Evolutionary conservation across 2,329 filamentous ascomycete species (phyloP).

Genomic region (Xylaria sp.): DNA sequence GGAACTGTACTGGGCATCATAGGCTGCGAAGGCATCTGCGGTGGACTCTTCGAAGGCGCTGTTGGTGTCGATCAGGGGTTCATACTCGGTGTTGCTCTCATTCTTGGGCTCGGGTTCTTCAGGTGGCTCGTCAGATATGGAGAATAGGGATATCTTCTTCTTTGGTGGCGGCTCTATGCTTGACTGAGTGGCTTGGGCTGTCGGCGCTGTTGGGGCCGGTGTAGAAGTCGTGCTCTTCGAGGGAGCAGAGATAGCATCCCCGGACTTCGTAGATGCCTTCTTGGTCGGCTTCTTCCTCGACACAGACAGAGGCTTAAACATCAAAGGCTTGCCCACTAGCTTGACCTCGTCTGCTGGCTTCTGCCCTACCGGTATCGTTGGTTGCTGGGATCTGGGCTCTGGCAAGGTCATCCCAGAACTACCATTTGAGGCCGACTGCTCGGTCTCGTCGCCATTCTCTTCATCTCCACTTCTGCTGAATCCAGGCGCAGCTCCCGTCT

Average conservation of each 20-base stretch:
- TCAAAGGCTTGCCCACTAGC: conserved; percentile 77
- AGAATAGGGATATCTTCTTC: conserved; percentile 74
- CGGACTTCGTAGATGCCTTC: conserved; percentile 59
- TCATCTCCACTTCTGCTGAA: conserved; percentile 68
- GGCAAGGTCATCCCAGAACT: conserved; percentile 42
- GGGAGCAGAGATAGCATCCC: conserved; percentile 3
- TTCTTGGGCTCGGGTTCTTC: conserved; percentile 33
- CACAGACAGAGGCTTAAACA: conserved; percentile 90
- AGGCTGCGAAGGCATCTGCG: conserved; percentile 44
- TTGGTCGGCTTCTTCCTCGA: conserved; percentile 75
- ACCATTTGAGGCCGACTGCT: conserved; percentile 24
- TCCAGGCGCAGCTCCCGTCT: conserved; percentile 81
- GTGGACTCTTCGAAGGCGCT: conserved; percentile 22
- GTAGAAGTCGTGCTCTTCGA: conserved; percentile 10
- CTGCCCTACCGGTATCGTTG: conserved; percentile 60
- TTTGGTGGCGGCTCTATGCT: conserved; percentile 44
- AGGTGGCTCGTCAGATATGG: conserved; percentile 56
- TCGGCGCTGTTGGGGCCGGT: conserved; percentile 28
- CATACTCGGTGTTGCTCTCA: conserved; percentile 48
- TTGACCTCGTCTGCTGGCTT: conserved; percentile 69
- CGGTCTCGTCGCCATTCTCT: conserved; percentile 31
- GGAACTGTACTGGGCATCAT: conserved; percentile 39
- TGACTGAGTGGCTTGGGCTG: conserved; percentile 9
- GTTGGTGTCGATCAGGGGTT: conserved; percentile 55
- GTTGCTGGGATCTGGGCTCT: conserved; percentile 49